Evolutionary conservation across 2,329 filamentous ascomycete species (phyloP).

Genomic region (Alternaria metachromatica): DNA sequence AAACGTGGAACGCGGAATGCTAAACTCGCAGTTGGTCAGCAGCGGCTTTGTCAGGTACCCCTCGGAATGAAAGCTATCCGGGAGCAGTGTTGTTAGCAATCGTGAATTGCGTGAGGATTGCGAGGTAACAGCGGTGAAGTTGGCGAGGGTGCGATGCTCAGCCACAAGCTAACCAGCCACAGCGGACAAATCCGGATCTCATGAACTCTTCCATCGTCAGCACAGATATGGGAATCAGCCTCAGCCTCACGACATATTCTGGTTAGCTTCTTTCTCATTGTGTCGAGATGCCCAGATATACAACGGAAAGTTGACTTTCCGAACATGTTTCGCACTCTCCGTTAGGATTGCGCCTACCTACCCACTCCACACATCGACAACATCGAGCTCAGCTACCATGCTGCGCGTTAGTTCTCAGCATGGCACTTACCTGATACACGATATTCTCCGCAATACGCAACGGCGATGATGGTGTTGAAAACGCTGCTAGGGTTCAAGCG

Average conservation of each 20-base stretch:
- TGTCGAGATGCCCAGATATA: conserved; percentile 13
- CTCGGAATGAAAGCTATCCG: not conserved
- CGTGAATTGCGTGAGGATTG: not conserved
- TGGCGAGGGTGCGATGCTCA: conserved; percentile 10
- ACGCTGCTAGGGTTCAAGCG: not conserved
- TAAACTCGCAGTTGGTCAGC: not conserved
- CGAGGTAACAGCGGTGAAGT: conserved; percentile 20
- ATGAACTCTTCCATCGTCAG: conserved; percentile 2
- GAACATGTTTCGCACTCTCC: conserved; percentile 16
- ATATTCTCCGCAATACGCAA: not conserved
- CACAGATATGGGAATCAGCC: conserved; percentile 15
- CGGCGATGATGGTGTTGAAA: conserved; percentile 2
- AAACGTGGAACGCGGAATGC: not conserved
- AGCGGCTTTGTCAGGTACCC: not conserved
- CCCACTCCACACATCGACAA: conserved; percentile 3
- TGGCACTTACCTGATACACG: not conserved
- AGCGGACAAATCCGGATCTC: conserved; percentile 2
- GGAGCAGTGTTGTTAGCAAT: not conserved
- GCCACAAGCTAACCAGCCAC: conserved; percentile 22
- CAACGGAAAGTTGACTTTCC: conserved; percentile 27
- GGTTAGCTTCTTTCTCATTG: conserved; percentile 18
- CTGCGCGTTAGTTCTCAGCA: conserved; percentile 8
- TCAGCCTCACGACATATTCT: conserved; percentile 12
- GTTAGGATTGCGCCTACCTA: conserved; percentile 10
- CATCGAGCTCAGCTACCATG: conserved; percentile 20